Evolutionary conservation across 176 grass and related monocot species (phyloP).

Genomic region (Metroxylon sagu): DNA sequence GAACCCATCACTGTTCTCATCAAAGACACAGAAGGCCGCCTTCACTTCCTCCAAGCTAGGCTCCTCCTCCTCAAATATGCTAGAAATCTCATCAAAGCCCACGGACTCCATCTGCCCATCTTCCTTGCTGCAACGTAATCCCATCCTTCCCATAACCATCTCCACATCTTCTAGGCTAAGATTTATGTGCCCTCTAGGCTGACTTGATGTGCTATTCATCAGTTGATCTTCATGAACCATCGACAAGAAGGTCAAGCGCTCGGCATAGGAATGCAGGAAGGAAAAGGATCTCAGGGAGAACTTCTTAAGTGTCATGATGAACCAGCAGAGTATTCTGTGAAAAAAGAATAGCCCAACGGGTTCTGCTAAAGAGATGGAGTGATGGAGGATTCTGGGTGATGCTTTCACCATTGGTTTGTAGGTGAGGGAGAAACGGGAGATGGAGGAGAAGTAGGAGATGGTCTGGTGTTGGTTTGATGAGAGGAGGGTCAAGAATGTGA

Average conservation of each 20-base stretch:
- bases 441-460: too few relatives aligned
- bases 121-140: background rate
- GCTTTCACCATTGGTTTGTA: conserved; percentile 38
- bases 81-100: background rate
- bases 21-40: background rate
- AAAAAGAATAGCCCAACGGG: conserved; percentile 24
- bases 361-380: conserved; percentile 16
- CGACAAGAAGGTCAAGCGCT: background rate
- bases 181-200: background rate
- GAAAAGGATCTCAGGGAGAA: conserved; percentile 12
- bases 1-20: conserved; percentile 3
- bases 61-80: conserved; percentile 2
- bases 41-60: background rate
- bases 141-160: background rate
- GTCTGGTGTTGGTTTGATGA: too few relatives aligned
- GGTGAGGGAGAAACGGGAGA: too few relatives aligned
- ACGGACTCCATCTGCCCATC: background rate
- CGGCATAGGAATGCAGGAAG: conserved; percentile 11
- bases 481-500: too few relatives aligned
- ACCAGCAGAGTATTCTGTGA: conserved; percentile 26
- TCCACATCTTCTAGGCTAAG: background rate
- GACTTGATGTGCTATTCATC: too few relatives aligned
- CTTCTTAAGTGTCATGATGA: conserved; percentile 20
- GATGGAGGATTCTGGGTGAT: background rate
- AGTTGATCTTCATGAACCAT: background rate